phyloP scores from a whole-genome alignment of 106 monocot species.

The Hemerocallis citrina region DNA sequence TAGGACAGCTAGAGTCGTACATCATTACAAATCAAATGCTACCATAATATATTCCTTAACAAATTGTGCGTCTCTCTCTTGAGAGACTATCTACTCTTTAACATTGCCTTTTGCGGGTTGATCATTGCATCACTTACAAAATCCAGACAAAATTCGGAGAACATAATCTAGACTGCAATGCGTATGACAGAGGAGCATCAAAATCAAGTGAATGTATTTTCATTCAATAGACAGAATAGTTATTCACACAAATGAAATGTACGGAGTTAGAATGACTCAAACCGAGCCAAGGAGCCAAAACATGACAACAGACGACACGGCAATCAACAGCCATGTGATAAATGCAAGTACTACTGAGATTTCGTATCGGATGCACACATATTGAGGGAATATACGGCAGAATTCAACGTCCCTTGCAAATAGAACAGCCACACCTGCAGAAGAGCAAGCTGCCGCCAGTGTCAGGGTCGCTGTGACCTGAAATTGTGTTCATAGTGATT shows the following conservation, averaged over 20 bases:
- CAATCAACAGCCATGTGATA: conserved; percentile 19
- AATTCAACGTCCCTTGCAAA: conserved; percentile 20
- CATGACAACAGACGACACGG: conserved; percentile 23
- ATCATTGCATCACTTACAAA: too few relatives aligned
- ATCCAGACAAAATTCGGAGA: too few relatives aligned
- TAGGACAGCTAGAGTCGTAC: too few relatives aligned
- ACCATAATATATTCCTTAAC: too few relatives aligned
- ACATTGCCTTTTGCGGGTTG: too few relatives aligned
- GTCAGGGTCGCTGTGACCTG: conserved; percentile 22
- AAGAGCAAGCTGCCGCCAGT: conserved; percentile 23
- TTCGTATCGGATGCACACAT: conserved; percentile 14
- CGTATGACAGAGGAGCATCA: background rate
- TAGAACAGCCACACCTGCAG: conserved; percentile 19
- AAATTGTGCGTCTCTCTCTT: too few relatives aligned
- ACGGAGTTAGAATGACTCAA: conserved; percentile 7
- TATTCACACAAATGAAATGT: background rate
- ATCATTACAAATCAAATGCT: too few relatives aligned
- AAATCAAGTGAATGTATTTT: background rate
- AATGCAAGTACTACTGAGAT: conserved; percentile 15
- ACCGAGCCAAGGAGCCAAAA: conserved; percentile 18
- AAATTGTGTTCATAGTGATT: background rate
- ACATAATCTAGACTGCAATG: background rate
- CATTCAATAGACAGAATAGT: background rate
- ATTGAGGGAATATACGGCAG: conserved; percentile 7
- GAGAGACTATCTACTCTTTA: too few relatives aligned